Base-by-base conservation (phyloP, 805 yeast genomes). In the Sporopachydermia lactativora region DNA sequence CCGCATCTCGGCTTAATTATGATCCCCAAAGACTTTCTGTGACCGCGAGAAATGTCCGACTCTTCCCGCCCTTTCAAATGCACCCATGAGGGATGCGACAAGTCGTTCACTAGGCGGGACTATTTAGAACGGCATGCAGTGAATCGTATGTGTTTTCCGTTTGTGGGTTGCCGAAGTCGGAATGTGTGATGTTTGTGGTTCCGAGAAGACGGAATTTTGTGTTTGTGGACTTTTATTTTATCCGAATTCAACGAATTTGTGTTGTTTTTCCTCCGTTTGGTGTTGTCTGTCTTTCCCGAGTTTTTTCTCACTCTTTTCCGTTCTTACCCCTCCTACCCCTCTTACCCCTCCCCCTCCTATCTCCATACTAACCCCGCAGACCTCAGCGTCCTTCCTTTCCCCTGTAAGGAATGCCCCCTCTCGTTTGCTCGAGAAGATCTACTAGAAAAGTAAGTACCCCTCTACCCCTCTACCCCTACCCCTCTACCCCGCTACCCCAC, bases 341-440 rank as follows among this genome's bases (percentile, higher is more conserved):
- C n/a, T n/a, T n/a, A n/a, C n/a, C n/a, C n/a, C n/a, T n/a, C n/a
- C n/a, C n/a, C n/a, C n/a, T n/a, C n/a, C n/a, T n/a, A n/a, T n/a
- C n/a, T n/a, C n/a, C 18, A 17, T 15, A 15, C 31, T 16, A 4
- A 4, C 18, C n/a, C 8, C 28, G 4, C 8, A 39, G 42, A 51
- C 36, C 48, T 47, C 35, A 45, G 44, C 1, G 53, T 52, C 19
- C 42, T 48, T 17, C 59, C 60, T n/a, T 54, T 42, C 38, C 46
- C 47, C 31, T 55, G 60, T 40, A 42, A 47, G 8, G 40, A 42
- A 15, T 55, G 60, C 39, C 44, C 49, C 4, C 42, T 47, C 11
- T 38, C 46, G 19, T 55, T 55, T 41, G 56, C 60, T 2, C 44
- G 60, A 17, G 52, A 46, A 19, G 60, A 55, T 41, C 41, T 55